These are phyloP conservation scores for Mycena belliarum DNA, from an alignment of 768 basidiomycete species.

Conservation along the genomic window DNA sequence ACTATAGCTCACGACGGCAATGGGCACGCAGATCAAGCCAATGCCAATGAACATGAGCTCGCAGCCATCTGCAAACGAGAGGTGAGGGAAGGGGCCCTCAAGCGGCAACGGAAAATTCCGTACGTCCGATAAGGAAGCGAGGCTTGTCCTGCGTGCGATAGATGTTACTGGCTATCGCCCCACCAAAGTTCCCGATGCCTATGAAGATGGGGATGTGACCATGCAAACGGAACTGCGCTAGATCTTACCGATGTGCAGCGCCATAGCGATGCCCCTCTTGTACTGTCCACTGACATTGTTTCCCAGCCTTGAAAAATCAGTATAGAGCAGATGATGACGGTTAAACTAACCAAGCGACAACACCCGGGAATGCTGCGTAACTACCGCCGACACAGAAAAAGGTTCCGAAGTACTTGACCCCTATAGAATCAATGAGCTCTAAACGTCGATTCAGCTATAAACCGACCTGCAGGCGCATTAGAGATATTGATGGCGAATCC, in stretches of 20 bases:
- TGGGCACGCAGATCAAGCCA: slow-evolving; percentile 53
- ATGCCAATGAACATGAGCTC: slow-evolving; percentile 73
- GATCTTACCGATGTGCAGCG: slow-evolving; percentile 66
- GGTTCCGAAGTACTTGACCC: slow-evolving; percentile 72
- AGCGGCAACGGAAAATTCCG: slow-evolving; percentile 29
- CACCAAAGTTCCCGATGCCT: too few species aligned
- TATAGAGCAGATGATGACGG: neutral
- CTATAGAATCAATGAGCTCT: slow-evolving; percentile 17
- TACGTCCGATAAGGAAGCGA: slow-evolving; percentile 63
- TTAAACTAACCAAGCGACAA: slow-evolving; percentile 57
- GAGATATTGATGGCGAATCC: slow-evolving; percentile 71
- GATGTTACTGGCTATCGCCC: slow-evolving; percentile 64
- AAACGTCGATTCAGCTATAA: neutral
- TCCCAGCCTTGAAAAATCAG: slow-evolving; percentile 49
- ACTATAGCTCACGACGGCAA: slow-evolving; percentile 49
- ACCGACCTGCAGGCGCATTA: slow-evolving; percentile 16
- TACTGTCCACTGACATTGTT: slow-evolving; percentile 70
- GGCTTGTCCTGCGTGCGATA: slow-evolving; percentile 62
- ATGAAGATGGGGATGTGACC: too few species aligned
- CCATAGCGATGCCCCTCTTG: slow-evolving; percentile 71
- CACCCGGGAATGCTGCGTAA: slow-evolving; percentile 60
- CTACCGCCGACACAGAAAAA: slow-evolving; percentile 67
- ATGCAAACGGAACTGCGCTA: too few species aligned
- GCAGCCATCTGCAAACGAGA: slow-evolving; percentile 46
- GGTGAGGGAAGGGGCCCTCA: too few species aligned